Evolutionary conservation across 148 eudicot genomes (phyloP), one percentile per base, ranked within the genome.

Genomic region (Vaccinium macrocarpon): DNA sequence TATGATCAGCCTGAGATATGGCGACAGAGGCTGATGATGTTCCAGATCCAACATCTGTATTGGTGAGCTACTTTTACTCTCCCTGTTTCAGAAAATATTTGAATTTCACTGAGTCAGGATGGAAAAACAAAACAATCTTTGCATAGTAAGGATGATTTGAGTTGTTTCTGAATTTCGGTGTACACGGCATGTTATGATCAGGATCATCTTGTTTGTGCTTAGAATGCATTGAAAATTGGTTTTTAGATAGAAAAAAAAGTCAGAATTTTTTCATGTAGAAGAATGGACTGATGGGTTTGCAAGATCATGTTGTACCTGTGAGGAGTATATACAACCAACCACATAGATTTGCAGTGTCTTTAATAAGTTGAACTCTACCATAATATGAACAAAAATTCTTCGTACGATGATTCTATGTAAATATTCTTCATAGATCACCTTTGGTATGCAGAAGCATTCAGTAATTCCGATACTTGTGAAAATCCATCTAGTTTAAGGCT

Each of bases 1-100:
- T 10, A 19, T 42, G 46, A 2, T n/a, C 52, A 74, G 71, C 83
- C 84, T 73, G 72, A 81, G 79, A 62, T 66, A 89, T 87, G 91
- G 89, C 83, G 42, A 61, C 89, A 78, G 85, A 83, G 64, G 84
- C 82, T 72, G 84, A 83, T 68, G 85, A 85, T 72, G 80, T 76
- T 76, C 75, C 88, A 79, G 88, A 85, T 82, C 80, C 62, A 19
- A 38, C 80, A 29, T 70, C 70, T 15, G 62, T 74, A 78, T 32
- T 76, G 61, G 91, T 89, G 88, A 87, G 89, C 70, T 70, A 50
- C 55, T 35, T 16, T 25, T 61, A 19, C 52, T 42, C 57, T 27
- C 7, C 38, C 25, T 70, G 50, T 14, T 73, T 73, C 35, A 2
- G 9, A 64, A 42, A 14, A 19, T 70, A 74, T 27, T 56, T 56